Evolutionary conservation across 768 basidiomycete species (phyloP), one percentile per base, ranked within the genome.

Genomic region (Asterophora parasitica): DNA sequence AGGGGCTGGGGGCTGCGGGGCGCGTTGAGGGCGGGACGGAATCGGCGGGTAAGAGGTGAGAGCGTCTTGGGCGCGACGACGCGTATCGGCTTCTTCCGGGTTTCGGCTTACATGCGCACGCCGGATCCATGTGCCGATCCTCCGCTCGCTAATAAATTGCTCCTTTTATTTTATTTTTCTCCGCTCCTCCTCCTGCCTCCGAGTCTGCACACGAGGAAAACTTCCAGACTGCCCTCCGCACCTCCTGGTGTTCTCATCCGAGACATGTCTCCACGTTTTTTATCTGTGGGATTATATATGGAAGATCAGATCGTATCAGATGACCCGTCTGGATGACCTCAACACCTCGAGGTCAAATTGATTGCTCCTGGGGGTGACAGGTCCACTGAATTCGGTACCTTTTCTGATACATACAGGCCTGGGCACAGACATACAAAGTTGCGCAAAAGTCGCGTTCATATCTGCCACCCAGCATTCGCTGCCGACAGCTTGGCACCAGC

Each of bases 71-170:
- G 60, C 72, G 73, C 72, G 71, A 71, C 71, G 71, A 72, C 73
- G 73, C 73, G 73, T 73, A 71, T 73, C 72, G 73, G 73, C 71
- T 68, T 66, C 62, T 65, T 58, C 73, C 73, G 72, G 66, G 61
- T 65, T 67, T 69, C 69, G 67, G 66, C 64, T 66, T 67, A 61
- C 61, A 63, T 60, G 53, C 51, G 50, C 51, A 45, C 52, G 42
- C 56, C 58, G 56, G 56, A 55, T 54, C 50, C 51, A 49, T 42
- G 51, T 56, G 58, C 68, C 66, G 63, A 56, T 52, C 58, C 53
- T 60, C 58, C 58, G 54, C 48, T 49, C 45, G 33, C 52, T 42
- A 52, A 49, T 55, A 48, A 58, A 52, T 56, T 51, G 46, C 36
- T 30, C 42, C 49, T 19, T n/a, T 35, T 34, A 17, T 20, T 10